phyloP scores from a whole-genome alignment of 306 rosid genomes.

The Abrus pulchellus region DNA sequence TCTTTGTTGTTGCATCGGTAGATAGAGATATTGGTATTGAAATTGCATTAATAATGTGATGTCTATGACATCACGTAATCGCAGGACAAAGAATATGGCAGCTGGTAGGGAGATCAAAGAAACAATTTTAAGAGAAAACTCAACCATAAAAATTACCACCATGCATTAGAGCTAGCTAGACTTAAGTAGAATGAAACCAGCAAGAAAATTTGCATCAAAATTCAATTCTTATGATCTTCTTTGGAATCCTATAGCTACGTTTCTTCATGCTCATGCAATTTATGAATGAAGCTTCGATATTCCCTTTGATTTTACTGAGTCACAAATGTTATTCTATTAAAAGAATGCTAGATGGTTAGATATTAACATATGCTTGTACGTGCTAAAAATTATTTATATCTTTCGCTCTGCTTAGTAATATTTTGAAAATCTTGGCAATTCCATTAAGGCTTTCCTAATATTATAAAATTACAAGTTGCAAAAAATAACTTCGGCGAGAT shows the following conservation, averaged over 20 bases:
- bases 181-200: constrained; percentile 69
- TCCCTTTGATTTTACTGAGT: background rate
- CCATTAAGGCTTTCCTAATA: constrained; percentile 79
- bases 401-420: constrained; percentile 60
- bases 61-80: too few species aligned
- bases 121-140: constrained; percentile 60
- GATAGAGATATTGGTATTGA: constrained; percentile 83
- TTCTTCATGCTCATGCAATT: constrained; percentile 27
- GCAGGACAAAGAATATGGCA: constrained; percentile 44
- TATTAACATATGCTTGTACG: background rate
- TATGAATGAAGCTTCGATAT: constrained; percentile 6
- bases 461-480: constrained; percentile 79
- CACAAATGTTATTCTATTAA: background rate
- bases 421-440: constrained; percentile 85
- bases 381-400: constrained; percentile 5
- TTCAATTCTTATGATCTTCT: constrained; percentile 63
- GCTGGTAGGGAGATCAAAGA: constrained; percentile 64
- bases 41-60: constrained; percentile 47
- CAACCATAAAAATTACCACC: constrained; percentile 67
- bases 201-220: constrained; percentile 70
- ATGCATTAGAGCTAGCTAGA: constrained; percentile 62
- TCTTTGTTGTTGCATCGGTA: constrained; percentile 62
- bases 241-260: constrained; percentile 52
- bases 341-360: constrained; percentile 4
- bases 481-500: constrained; percentile 73